phyloP scores from a whole-genome alignment of 768 basidiomycete genomes.

The Russula vinacea region DNA sequence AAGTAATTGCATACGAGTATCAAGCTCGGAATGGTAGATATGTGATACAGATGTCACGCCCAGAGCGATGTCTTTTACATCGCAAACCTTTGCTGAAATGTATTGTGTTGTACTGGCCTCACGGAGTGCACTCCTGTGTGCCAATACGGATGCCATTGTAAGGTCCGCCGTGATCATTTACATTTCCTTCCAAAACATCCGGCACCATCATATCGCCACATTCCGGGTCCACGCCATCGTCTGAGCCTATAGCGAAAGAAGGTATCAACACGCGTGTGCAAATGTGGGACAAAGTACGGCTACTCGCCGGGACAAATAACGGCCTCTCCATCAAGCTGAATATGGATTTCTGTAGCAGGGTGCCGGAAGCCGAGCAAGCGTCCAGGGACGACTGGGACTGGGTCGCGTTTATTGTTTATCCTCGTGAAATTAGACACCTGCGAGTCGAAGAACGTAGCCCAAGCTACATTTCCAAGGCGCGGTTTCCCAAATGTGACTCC shows the following conservation, averaged over 20 bases:
- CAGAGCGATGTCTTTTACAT: background rate
- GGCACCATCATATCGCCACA: conserved; percentile 57
- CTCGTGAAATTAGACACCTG: conserved; percentile 25
- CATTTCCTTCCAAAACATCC: conserved; percentile 38
- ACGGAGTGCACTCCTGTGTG: conserved; percentile 40
- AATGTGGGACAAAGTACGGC: background rate
- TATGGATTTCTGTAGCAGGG: conserved; percentile 25
- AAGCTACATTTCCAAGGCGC: conserved; percentile 23
- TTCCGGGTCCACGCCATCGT: conserved; percentile 51
- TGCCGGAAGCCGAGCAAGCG: conserved; percentile 25
- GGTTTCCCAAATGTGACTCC: conserved; percentile 30
- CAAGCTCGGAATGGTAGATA: no score
- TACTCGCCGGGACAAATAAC: conserved; percentile 19
- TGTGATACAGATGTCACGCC: background rate
- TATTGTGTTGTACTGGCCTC: background rate
- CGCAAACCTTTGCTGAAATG: background rate
- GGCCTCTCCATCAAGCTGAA: conserved; percentile 12
- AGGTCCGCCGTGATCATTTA: conserved; percentile 56
- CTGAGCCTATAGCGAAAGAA: conserved; percentile 35
- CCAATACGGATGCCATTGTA: conserved; percentile 57
- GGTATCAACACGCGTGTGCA: background rate
- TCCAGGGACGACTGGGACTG: conserved; percentile 25
- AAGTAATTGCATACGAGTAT: no score
- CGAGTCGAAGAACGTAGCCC: conserved; percentile 23
- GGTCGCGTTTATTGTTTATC: conserved; percentile 26